Evolutionary conservation across 192 early-diverging fungal genomes (phyloP).

Genomic region (Rhizophagus prolifer): DNA sequence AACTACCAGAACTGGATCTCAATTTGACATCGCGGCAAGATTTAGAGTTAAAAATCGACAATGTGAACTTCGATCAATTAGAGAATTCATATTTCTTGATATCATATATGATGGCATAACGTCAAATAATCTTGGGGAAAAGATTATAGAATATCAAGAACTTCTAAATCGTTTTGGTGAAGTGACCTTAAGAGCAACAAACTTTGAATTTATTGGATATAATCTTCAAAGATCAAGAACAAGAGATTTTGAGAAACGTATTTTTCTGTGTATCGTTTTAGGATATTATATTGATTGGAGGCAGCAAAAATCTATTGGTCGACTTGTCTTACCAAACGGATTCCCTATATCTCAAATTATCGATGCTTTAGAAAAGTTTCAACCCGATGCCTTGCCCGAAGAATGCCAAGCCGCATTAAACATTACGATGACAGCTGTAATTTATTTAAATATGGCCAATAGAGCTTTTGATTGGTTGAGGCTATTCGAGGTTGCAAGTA

Average conservation of each 20-base stretch:
- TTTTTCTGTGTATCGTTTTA: slow-evolving; percentile 3
- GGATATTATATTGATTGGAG: background rate
- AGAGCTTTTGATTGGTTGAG: slow-evolving; percentile 6
- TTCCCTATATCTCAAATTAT: background rate
- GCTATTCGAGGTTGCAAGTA: background rate
- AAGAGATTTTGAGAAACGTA: slow-evolving; percentile 1
- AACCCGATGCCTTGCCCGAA: background rate
- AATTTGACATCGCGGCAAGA: background rate
- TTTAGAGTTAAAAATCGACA: background rate
- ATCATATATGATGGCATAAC: background rate
- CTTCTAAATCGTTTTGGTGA: background rate
- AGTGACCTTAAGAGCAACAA: background rate
- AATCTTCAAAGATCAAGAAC: background rate
- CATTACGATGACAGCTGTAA: background rate
- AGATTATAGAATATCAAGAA: background rate
- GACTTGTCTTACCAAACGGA: background rate
- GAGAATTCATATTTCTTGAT: background rate
- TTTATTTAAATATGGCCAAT: too few relatives aligned
- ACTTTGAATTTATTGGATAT: background rate
- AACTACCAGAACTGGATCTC: background rate
- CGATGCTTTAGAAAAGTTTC: background rate
- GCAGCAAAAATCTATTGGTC: background rate
- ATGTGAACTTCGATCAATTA: background rate
- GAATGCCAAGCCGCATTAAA: background rate
- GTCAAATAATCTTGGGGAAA: slow-evolving; percentile 9